Conservation (phyloP, 352 stramenopile species). For the Globisporangium solare region DNA sequence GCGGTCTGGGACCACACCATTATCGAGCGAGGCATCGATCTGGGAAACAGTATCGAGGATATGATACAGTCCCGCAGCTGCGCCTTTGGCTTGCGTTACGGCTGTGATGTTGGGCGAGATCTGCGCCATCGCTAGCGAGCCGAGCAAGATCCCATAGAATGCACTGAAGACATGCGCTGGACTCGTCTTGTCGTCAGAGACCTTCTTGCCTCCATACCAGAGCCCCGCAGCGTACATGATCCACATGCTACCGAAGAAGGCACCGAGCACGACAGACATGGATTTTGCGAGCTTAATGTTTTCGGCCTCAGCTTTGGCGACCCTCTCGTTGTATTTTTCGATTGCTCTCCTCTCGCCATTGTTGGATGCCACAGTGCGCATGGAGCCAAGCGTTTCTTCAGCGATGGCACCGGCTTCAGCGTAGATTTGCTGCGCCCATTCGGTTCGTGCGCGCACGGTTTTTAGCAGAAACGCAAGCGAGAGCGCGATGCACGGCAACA, state of each 20-base stretch:
- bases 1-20: slow-evolving; percentile 13
- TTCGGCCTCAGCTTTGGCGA: slow-evolving; percentile 12
- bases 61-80: slow-evolving; percentile 19
- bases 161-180: slow-evolving; percentile 18
- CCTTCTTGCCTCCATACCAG: slow-evolving; percentile 25
- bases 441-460: slow-evolving; percentile 8
- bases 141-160: slow-evolving; percentile 24
- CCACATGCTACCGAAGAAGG: slow-evolving; percentile 18
- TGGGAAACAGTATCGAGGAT: slow-evolving; percentile 25
- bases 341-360: slow-evolving; percentile 18
- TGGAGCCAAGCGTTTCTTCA: slow-evolving; percentile 25
- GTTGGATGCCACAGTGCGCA: slow-evolving; percentile 23
- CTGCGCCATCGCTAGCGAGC: slow-evolving; percentile 16
- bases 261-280: slow-evolving; percentile 10
- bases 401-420: slow-evolving; percentile 22
- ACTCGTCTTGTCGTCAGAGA: slow-evolving; percentile 15
- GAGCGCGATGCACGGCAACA: slow-evolving; percentile 20
- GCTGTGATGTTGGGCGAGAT: slow-evolving; percentile 23
- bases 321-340: slow-evolving; percentile 15
- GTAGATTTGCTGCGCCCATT: slow-evolving; percentile 18
- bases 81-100: slow-evolving; percentile 19
- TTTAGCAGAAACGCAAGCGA: slow-evolving; percentile 20
- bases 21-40: slow-evolving; percentile 22
- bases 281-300: slow-evolving; percentile 17
- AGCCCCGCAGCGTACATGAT: slow-evolving; percentile 21